Base-by-base conservation (phyloP, 2,329 filamentous ascomycete species). In the Hypoxylon sp. region DNA sequence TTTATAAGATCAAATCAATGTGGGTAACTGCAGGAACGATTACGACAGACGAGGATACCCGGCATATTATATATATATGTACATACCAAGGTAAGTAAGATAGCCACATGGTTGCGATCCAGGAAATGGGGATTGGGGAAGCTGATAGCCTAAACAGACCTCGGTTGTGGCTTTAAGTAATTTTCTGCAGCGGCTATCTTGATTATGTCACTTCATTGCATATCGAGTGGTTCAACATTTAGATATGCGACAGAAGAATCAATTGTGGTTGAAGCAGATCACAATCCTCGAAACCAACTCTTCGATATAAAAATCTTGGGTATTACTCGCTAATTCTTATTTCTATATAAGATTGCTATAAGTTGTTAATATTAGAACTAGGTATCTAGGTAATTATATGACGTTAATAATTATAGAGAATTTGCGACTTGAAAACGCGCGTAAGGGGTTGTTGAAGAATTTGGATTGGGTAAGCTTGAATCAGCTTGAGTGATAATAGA, bases 111-210 rank as follows among this genome's bases (percentile, higher is more conserved):
- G 49, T 17, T 13, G 32, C 38, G 45, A 56, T 48, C 32, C 46
- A 32, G 41, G 43, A 52, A 32, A 49, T 52, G 55, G 57, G 63
- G 57, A 48, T 46, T 38, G 28, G 32, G 43, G 14, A 45, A 34
- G 32, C 9, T 14, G 23, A 43, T 28, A 59, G 50, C 43, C 32
- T 65, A 61, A 61, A 56, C 45, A 52, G 57, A 65, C 57, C 63
- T 65, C 63, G 63, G 63, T 38, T 65, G 51, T 50, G 43, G 50
- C 50, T 41, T 11, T 30, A 19, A 17, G 32, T 34, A 14, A 2
- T 41, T 34, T n/a, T 32, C 43, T 58, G 14, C 25, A 50, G 25
- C 9, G 55, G 30, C 46, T 23, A 32, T 30, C 41, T 48, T 46
- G 30, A 32, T 21, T n/a, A 10, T 43, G 5, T 30, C 25, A n/a